Percentiles rank a stretch among this genome's conserved stretches.
Conservation (phyloP, 139 green algal species). For the Chlorella vulgaris region DNA sequence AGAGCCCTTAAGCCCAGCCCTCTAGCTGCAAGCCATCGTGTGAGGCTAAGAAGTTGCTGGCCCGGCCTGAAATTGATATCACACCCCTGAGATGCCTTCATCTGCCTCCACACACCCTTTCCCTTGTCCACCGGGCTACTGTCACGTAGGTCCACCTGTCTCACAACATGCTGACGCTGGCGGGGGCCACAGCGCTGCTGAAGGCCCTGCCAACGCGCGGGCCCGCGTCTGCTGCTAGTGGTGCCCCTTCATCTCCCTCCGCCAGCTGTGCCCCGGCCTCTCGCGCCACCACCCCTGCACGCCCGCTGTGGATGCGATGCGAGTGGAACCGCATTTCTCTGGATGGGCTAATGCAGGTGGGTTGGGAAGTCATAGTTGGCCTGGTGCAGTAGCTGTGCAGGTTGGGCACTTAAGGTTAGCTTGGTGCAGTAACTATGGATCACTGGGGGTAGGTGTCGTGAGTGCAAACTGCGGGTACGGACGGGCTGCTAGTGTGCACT, state of each 20-base stretch:
- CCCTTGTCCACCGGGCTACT: too few relatives aligned
- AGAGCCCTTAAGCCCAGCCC: too few relatives aligned
- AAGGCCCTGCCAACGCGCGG: constrained; percentile 21
- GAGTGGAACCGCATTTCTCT: constrained; percentile 78
- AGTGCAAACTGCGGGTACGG: too few relatives aligned
- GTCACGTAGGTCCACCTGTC: constrained; percentile 57
- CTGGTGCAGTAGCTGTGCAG: too few relatives aligned
- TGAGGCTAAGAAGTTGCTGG: background rate
- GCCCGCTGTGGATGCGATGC: constrained; percentile 74
- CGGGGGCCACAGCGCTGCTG: constrained; percentile 54
- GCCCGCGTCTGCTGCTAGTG: too few relatives aligned
- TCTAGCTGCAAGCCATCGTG: background rate
- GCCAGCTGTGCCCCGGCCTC: background rate
- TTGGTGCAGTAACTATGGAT: too few relatives aligned
- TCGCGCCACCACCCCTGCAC: background rate
- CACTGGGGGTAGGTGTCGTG: too few relatives aligned
- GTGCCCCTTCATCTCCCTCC: background rate
- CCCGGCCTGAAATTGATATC: too few relatives aligned
- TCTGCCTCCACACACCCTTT: too few relatives aligned
- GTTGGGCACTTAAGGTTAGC: too few relatives aligned
- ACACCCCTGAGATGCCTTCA: too few relatives aligned
- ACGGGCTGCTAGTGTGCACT: too few relatives aligned
- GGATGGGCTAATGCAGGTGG: constrained; percentile 39
- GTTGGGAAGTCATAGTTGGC: background rate
- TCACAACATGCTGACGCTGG: constrained; percentile 53